Conservation (phyloP, 2,329 filamentous ascomycete species). For the Rhexocercosporidium sp. region DNA sequence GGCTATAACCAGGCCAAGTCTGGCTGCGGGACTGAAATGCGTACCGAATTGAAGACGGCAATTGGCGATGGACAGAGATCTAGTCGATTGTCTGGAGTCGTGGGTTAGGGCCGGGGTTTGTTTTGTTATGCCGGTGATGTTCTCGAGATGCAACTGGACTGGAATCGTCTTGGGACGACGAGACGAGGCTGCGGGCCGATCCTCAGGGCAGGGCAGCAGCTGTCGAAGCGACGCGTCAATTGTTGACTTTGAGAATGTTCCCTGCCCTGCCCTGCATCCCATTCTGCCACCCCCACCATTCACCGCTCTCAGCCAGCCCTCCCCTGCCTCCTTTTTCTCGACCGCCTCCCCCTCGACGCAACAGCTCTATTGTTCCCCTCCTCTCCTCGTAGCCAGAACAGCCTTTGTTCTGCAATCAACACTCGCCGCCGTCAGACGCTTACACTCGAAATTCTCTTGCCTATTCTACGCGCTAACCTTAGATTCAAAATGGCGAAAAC, state of each 20-base stretch:
- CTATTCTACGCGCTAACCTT: conserved; percentile 16
- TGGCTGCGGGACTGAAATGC: not conserved
- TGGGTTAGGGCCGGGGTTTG: not conserved
- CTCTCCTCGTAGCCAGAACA: conserved; percentile 11
- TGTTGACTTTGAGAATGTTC: conserved; percentile 12
- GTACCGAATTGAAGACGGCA: not conserved
- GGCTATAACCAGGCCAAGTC: not conserved
- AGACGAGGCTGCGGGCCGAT: conserved; percentile 12
- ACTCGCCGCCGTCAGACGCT: not conserved
- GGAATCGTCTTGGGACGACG: not conserved
- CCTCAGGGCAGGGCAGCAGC: not conserved
- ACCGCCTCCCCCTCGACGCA: not conserved
- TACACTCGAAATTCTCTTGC: conserved; percentile 12
- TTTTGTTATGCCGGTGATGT: not conserved
- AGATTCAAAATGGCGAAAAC: conserved; percentile 65
- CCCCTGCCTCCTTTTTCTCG: conserved; percentile 2
- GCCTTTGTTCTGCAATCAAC: not conserved
- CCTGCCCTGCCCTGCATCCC: not conserved
- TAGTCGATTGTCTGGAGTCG: not conserved
- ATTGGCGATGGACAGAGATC: not conserved
- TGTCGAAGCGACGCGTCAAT: conserved; percentile 5
- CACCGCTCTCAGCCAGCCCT: not conserved
- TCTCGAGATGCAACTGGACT: no score
- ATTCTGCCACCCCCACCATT: conserved; percentile 20
- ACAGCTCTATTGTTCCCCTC: not conserved